Percentiles rank a stretch among this genome's conserved stretches.
Evolutionary conservation across 2,329 filamentous ascomycete species (phyloP).

Genomic region (Claviceps quebecensis): DNA sequence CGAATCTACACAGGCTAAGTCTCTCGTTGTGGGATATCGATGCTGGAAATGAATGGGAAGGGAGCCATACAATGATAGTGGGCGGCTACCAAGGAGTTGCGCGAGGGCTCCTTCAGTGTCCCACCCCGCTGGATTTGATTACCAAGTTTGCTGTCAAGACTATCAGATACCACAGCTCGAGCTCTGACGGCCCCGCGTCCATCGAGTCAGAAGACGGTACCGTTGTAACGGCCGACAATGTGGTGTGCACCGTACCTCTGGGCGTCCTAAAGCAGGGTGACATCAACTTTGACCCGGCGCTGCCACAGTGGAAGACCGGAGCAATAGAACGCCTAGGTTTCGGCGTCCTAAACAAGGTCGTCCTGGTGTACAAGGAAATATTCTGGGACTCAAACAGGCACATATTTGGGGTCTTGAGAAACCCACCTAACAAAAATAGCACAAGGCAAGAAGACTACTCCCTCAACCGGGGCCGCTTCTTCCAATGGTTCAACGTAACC

Average conservation of each 20-base stretch:
- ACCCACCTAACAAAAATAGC: constrained; percentile 55
- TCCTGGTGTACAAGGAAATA: constrained; percentile 72
- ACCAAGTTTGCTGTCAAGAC: constrained; percentile 59
- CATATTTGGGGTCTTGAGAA: constrained; percentile 84
- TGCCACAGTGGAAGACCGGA: constrained; percentile 76
- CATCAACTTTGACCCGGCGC: constrained; percentile 73
- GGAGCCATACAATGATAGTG: constrained; percentile 81
- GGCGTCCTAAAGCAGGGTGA: constrained; percentile 78
- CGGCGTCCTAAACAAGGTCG: constrained; percentile 88
- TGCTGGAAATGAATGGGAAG: constrained; percentile 94
- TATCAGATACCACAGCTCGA: constrained; percentile 48
- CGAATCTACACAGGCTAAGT: constrained; percentile 73
- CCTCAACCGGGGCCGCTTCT: constrained; percentile 73
- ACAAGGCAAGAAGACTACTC: constrained; percentile 69
- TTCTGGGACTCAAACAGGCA: constrained; percentile 88
- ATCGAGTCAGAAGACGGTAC: constrained; percentile 69
- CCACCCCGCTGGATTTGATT: constrained; percentile 61
- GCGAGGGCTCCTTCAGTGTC: constrained; percentile 68
- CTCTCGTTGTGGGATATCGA: constrained; percentile 93
- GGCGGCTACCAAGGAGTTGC: constrained; percentile 91
- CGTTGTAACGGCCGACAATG: constrained; percentile 65
- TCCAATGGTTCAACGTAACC: constrained; percentile 94
- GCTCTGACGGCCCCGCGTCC: constrained; percentile 33
- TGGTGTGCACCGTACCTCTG: constrained; percentile 82
- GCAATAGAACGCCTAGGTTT: constrained; percentile 79